Percentiles rank a stretch among this genome's conserved stretches.
phyloP scores from a whole-genome alignment of 2,329 filamentous ascomycete genomes.

The Claviceps sp. region DNA sequence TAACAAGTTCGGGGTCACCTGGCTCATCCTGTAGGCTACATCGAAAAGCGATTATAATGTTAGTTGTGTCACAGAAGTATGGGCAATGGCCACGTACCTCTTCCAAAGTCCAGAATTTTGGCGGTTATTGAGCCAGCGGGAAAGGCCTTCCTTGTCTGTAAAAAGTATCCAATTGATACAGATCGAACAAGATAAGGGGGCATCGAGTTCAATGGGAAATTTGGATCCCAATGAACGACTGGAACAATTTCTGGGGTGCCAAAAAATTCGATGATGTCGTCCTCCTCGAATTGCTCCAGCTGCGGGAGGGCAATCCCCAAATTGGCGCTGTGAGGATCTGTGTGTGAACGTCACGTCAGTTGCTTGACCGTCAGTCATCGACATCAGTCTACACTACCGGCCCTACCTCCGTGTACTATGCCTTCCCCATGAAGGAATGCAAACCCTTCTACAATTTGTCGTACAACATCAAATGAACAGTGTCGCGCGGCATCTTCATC shows the following conservation, averaged over 20 bases:
- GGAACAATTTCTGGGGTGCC: not conserved
- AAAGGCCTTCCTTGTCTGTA: not conserved
- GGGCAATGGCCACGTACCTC: not conserved
- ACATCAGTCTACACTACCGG: not conserved
- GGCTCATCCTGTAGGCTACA: too few species aligned
- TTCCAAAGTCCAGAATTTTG: constrained; percentile 1
- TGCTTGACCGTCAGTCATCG: not conserved
- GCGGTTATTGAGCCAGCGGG: too few species aligned
- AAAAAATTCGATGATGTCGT: not conserved
- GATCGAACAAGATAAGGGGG: not conserved
- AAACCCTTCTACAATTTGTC: constrained; percentile 2
- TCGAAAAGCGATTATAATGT: too few species aligned
- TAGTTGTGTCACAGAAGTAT: too few species aligned
- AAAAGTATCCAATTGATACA: not conserved
- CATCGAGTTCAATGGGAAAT: not conserved
- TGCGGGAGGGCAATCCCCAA: too few species aligned
- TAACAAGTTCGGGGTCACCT: too few species aligned
- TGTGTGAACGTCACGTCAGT: not conserved
- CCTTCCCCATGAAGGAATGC: too few species aligned
- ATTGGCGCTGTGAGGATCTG: not conserved
- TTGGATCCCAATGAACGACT: not conserved
- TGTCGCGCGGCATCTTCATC: not conserved
- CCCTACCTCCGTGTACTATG: too few species aligned
- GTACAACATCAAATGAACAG: not conserved
- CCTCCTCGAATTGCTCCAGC: too few species aligned